These are phyloP conservation scores for Periglandula ipomoeae DNA, from an alignment of 2,329 filamentous ascomycete genomes.

Conservation along the genomic window DNA sequence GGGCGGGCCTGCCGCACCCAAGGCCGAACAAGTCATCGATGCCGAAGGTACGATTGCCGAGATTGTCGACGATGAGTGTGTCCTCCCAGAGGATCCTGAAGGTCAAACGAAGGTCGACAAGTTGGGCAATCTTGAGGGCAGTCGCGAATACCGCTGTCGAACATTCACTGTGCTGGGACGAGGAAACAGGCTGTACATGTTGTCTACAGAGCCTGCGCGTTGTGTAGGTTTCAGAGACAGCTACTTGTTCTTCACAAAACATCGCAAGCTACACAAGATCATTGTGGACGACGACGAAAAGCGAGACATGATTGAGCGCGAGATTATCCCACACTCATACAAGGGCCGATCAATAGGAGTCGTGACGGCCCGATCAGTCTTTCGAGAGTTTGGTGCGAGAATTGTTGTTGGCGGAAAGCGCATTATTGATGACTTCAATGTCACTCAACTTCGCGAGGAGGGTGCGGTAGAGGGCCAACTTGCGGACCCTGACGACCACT, in stretches of 20 bases:
- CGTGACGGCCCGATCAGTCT: constrained; percentile 91
- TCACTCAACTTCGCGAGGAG: constrained; percentile 61
- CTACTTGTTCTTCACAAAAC: constrained; percentile 98
- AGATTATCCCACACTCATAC: constrained; percentile 96
- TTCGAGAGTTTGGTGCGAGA: constrained; percentile 88
- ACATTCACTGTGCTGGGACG: constrained; percentile 86
- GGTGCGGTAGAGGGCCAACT: constrained; percentile 82
- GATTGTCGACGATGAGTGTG: constrained; percentile 86
- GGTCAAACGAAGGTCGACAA: constrained; percentile 94
- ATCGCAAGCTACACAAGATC: constrained; percentile 93
- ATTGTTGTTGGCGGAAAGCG: constrained; percentile 88
- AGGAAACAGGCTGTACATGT: constrained; percentile 86
- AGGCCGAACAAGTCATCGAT: constrained; percentile 78
- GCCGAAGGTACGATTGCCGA: constrained; percentile 89
- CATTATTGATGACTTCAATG: constrained; percentile 84
- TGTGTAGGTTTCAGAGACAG: constrained; percentile 97
- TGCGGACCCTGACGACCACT: constrained; percentile 78
- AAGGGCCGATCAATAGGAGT: constrained; percentile 96
- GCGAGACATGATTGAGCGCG: constrained; percentile 86
- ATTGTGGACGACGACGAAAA: constrained; percentile 98
- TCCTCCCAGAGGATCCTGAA: constrained; percentile 74
- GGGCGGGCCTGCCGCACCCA: constrained; percentile 63
- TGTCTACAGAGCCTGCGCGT: constrained; percentile 93
- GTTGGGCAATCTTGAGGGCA: constrained; percentile 70
- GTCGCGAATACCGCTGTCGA: constrained; percentile 86